These are phyloP conservation scores for Dryas drummondii DNA, from an alignment of 306 rosid genomes.

Conservation along the genomic window DNA sequence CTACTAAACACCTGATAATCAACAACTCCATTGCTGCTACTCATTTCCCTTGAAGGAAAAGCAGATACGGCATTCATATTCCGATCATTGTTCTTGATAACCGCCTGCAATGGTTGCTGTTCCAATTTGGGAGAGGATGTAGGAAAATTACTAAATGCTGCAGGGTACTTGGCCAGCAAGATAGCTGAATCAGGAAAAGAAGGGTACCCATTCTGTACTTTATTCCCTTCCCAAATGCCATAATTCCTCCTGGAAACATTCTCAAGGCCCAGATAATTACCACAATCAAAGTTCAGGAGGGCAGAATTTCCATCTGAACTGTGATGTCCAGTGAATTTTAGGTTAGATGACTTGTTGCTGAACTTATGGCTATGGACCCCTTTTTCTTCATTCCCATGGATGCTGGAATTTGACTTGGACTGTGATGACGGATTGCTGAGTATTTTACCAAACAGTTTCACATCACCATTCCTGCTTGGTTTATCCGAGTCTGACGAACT, in stretches of 20 bases:
- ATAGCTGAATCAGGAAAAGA: slow-evolving; percentile 75
- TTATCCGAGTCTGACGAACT: slow-evolving; percentile 59
- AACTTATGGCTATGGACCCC: slow-evolving; percentile 38
- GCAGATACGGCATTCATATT: slow-evolving; percentile 46
- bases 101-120: slow-evolving; percentile 56
- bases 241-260: slow-evolving; percentile 60
- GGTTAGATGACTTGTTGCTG: slow-evolving; percentile 46
- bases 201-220: slow-evolving; percentile 57
- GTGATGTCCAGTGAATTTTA: slow-evolving; percentile 46
- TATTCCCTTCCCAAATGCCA: slow-evolving; percentile 72
- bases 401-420: slow-evolving; percentile 42
- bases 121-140: slow-evolving; percentile 48
- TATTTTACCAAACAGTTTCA: slow-evolving; percentile 90
- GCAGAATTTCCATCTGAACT: slow-evolving; percentile 50
- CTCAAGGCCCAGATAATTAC: slow-evolving; percentile 50
- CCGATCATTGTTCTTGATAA: slow-evolving; percentile 46
- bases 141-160: slow-evolving; percentile 67
- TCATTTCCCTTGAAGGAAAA: slow-evolving; percentile 52
- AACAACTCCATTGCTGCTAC: slow-evolving; percentile 54
- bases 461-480: slow-evolving; percentile 73
- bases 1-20: slow-evolving; percentile 62
- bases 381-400: slow-evolving; percentile 49
- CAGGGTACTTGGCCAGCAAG: slow-evolving; percentile 84
- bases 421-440: slow-evolving; percentile 57
- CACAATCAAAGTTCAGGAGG: slow-evolving; percentile 53